Evolutionary conservation across 495 filamentous ascomycete species (phyloP), one percentile per base, ranked within the genome.

Genomic region (Daldinia childiae): DNA sequence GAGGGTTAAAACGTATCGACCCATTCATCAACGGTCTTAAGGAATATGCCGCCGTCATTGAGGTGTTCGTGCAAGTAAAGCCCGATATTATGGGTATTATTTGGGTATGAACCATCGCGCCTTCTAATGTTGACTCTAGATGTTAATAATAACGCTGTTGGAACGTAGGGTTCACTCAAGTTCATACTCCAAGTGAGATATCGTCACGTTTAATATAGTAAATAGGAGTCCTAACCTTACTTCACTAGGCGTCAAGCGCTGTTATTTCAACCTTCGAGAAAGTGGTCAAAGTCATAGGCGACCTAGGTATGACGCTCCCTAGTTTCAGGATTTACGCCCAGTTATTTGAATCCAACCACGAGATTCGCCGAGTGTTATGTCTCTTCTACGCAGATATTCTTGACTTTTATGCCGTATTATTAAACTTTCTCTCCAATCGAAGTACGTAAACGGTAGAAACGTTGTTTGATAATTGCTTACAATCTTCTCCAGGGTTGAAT

Each of bases 351-450:
- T 63, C 59, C 0, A 69, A 64, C 3, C 19, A 58, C 27, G 54
- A 59, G 3, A 64, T 69, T n/a, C 55, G 60, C 17, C 66, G 60
- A 9, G 66, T 60, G 1, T n/a, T 64, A 29, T 69, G 60, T 55
- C 26, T 69, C n/a, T 69, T 69, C 21, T 69, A 59, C 24, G 54
- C 52, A 4, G 66, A 69, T 17, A 69, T 69, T 15, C 21, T 69
- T 26, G 66, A 69, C 45, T 69, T 69, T 11, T 69, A 69, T 11
- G 54, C 60, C 21, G 32, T 64, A 12, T 43, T 69, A 14, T 29
- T 69, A 24, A 69, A 69, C 19, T 69, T 69, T 29, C 34, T 64
- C 17, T 36, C 66, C 6, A 59, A 63, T n/a, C 43, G 54, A 64
- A 59, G 66, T 69, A 60, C 6, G 66, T 59, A 3, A 17, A 30